A percentile compares a stretch with the other conserved stretches of the same genome.
Conservation (phyloP, 2,329 filamentous ascomycete species). For the Pyrenophora graminea region DNA sequence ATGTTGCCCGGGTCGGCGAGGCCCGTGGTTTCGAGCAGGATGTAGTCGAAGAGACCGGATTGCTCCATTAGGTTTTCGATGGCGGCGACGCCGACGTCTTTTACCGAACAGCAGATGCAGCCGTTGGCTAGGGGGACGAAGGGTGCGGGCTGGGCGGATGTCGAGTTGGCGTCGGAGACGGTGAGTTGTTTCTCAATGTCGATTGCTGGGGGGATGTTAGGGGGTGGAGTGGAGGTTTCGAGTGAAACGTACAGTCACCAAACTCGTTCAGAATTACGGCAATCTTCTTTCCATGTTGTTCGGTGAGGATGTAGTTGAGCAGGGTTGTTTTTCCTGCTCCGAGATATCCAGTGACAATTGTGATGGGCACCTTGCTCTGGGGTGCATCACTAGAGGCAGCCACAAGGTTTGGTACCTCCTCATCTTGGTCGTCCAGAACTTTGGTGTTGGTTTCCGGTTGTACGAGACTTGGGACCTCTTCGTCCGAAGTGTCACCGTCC, state of each 20-base stretch:
- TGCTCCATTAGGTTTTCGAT: conserved; percentile 96
- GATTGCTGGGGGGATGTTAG: conserved; percentile 60
- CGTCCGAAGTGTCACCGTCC: conserved; percentile 32
- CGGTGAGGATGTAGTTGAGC: conserved; percentile 92
- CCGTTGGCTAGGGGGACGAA: conserved; percentile 97
- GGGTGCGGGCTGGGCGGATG: conserved; percentile 33
- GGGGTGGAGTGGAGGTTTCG: not conserved
- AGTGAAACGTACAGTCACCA: conserved; percentile 31
- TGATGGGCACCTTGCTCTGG: conserved; percentile 74
- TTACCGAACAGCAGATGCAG: conserved; percentile 97
- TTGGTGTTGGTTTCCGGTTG: conserved; percentile 46
- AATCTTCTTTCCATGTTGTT: conserved; percentile 95
- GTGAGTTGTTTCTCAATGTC: conserved; percentile 97
- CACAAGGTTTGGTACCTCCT: conserved; percentile 31
- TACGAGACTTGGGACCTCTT: conserved; percentile 57
- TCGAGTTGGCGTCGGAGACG: conserved; percentile 60
- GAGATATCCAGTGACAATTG: conserved; percentile 87
- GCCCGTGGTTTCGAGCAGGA: conserved; percentile 93
- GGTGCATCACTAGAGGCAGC: conserved; percentile 52
- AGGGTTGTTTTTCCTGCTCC: conserved; percentile 95
- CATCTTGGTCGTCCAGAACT: conserved; percentile 28
- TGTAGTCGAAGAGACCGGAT: conserved; percentile 94
- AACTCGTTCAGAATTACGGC: conserved; percentile 91
- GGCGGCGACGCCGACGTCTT: conserved; percentile 91
- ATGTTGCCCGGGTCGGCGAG: conserved; percentile 95